Base-by-base conservation (phyloP, 768 basidiomycete genomes). In the Russula emetica region DNA sequence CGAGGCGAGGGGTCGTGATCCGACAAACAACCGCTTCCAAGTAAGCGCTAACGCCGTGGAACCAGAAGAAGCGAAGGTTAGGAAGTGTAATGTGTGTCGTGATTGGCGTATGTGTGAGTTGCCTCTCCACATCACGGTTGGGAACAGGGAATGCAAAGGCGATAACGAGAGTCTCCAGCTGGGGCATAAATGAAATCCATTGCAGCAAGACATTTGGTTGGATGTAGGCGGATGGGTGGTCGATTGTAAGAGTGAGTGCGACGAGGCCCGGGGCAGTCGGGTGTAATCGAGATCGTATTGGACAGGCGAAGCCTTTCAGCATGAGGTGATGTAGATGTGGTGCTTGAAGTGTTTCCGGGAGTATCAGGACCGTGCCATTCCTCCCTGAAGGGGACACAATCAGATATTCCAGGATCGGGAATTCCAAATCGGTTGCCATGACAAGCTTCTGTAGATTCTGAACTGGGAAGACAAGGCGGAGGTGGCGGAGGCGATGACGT, bases 311-410 rank as follows among this genome's bases (percentile, higher is more conserved):
- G n/a, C 44, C n/a, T 1, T 3, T 0, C 44, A 45, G 4, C 9
- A 7, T 0, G 44, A 45, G 10, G n/a, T 45, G 9, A 22, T n/a
- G 44, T 22, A 45, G 6, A 45, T 10, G n/a, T n/a, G 44, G 44
- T 22, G 44, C 44, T 22, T 45, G 44, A 45, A 45, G 20, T 3
- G 44, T 22, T 45, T 22, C n/a, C 2, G 44, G n/a, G n/a, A 45
- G 44, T 10, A 22, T 8, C 9, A 22, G 3, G 44, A 4, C 9
- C 10, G 10, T 45, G 20, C 10, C 11, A 0, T 9, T 10, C 20
- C 0, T 11, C 9, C 4, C 9, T 0, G 0, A 10, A 45, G 44
- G 8, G 0, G 4, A 2, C 3, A 22, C 10, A 22, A 22, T n/a
- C 2, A 45, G n/a, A n/a, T 45, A 45, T 45, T 45, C 44, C 9